Evolutionary conservation across 768 basidiomycete species (phyloP).

Genomic region (Dendrothele bispora): DNA sequence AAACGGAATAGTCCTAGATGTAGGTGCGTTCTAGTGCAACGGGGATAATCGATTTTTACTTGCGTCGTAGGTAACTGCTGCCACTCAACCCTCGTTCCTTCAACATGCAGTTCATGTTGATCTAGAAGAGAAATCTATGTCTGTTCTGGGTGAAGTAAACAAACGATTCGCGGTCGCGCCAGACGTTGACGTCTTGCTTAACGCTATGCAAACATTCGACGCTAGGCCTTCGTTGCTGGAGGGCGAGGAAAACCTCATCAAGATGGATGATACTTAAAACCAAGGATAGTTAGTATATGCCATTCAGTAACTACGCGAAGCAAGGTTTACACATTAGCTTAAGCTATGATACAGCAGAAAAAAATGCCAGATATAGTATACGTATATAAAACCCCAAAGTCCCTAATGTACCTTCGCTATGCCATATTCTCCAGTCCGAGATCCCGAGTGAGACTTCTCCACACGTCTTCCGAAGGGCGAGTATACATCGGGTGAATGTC

Average conservation of each 20-base stretch:
- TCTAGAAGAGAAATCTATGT: conserved; percentile 51
- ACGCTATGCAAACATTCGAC: conserved; percentile 61
- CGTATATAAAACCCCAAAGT: no score
- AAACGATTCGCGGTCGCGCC: conserved; percentile 85
- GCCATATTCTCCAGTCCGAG: no score
- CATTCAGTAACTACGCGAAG: no score
- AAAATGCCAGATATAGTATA: no score
- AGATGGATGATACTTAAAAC: conserved; percentile 48
- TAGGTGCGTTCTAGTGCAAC: conserved; percentile 43
- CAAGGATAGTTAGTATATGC: no score
- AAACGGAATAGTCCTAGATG: conserved; percentile 83
- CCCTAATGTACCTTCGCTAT: no score
- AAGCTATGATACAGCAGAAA: no score
- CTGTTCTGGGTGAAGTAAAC: conserved; percentile 83
- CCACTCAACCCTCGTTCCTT: conserved; percentile 83
- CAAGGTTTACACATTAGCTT: no score
- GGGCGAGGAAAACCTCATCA: conserved; percentile 49
- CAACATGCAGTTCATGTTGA: conserved; percentile 85
- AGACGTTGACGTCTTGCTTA: conserved; percentile 72
- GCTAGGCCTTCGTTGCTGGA: conserved; percentile 27
- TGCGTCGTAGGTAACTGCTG: conserved; percentile 66
- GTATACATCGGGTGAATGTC: no score
- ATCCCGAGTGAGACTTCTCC: no score
- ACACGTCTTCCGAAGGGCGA: no score
- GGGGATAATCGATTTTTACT: conserved; percentile 4